Evolutionary conservation across 2,329 filamentous ascomycete genomes (phyloP).

Genomic region (Arthroderma uncinatum): DNA sequence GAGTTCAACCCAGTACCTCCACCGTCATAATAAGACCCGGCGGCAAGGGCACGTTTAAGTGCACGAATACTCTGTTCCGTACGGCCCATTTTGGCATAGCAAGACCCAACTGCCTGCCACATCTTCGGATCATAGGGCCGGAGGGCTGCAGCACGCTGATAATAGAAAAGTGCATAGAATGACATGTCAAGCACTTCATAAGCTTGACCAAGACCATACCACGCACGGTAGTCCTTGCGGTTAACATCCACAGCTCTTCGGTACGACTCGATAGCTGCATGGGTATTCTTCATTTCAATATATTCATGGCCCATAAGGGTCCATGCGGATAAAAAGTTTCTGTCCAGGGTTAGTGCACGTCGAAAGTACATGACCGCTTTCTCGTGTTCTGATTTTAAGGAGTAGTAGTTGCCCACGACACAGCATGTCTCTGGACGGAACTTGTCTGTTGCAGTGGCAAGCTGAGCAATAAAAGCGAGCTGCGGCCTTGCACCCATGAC

Average conservation of each 20-base stretch:
- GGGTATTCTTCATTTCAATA: constrained; percentile 95
- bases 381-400: constrained; percentile 84
- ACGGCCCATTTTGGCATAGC: constrained; percentile 79
- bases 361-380: constrained; percentile 98
- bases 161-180: constrained; percentile 93
- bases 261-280: constrained; percentile 95
- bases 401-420: constrained; percentile 96
- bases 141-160: constrained; percentile 84
- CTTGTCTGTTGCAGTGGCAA: constrained; percentile 84
- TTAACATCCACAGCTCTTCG: constrained; percentile 92
- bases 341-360: constrained; percentile 77
- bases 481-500: constrained; percentile 82
- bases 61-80: constrained; percentile 88
- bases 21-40: constrained; percentile 73
- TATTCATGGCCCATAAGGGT: constrained; percentile 99
- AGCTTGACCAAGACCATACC: constrained; percentile 93
- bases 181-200: constrained; percentile 98
- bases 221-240: constrained; percentile 88
- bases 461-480: constrained; percentile 80
- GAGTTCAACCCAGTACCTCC: constrained; percentile 28
- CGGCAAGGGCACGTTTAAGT: constrained; percentile 79
- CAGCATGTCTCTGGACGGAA: constrained; percentile 96
- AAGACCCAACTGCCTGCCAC: constrained; percentile 94
- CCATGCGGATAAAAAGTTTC: constrained; percentile 87
- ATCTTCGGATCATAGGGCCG: constrained; percentile 97